Percentiles rank a stretch among this genome's conserved stretches.
Conservation (phyloP, 305 asterid species). For the Ajuga reptans region DNA sequence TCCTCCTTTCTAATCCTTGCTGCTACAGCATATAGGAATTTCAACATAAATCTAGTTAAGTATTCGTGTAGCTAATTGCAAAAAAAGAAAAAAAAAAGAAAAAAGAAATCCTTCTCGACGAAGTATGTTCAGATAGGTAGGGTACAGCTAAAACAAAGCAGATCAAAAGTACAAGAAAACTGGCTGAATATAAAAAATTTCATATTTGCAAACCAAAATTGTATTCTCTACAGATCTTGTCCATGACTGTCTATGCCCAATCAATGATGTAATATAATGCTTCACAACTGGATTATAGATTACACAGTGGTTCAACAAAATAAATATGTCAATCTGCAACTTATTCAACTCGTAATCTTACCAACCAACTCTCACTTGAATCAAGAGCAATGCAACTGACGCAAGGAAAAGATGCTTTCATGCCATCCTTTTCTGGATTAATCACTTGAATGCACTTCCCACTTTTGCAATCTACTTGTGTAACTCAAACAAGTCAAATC, state of each 20-base stretch:
- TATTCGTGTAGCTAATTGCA: background rate
- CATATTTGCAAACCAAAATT: background rate
- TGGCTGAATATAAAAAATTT: background rate
- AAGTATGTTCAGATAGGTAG: background rate
- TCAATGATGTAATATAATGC: constrained; percentile 3
- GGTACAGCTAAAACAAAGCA: background rate
- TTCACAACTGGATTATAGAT: background rate
- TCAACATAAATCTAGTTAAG: background rate
- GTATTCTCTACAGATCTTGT: background rate
- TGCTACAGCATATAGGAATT: background rate
- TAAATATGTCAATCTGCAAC: background rate
- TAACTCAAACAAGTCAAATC: constrained; percentile 23
- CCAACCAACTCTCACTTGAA: constrained; percentile 98
- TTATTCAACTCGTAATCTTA: constrained; percentile 28
- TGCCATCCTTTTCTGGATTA: constrained; percentile 46
- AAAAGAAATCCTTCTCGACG: constrained; percentile 3
- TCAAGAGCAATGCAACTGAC: constrained; percentile 81
- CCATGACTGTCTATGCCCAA: background rate
- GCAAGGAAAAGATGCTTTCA: constrained; percentile 37
- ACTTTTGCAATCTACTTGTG: constrained; percentile 66
- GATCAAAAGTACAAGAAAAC: background rate
- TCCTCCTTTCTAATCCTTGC: background rate
- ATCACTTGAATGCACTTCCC: constrained; percentile 73
- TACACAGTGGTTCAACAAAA: background rate
- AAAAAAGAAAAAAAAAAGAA: constrained; percentile 8